A percentile compares a stretch with the other conserved stretches of the same genome.
These are phyloP conservation scores for Pleurotus salmoneostramineus DNA, from an alignment of 768 basidiomycete genomes.

Conservation along the genomic window DNA sequence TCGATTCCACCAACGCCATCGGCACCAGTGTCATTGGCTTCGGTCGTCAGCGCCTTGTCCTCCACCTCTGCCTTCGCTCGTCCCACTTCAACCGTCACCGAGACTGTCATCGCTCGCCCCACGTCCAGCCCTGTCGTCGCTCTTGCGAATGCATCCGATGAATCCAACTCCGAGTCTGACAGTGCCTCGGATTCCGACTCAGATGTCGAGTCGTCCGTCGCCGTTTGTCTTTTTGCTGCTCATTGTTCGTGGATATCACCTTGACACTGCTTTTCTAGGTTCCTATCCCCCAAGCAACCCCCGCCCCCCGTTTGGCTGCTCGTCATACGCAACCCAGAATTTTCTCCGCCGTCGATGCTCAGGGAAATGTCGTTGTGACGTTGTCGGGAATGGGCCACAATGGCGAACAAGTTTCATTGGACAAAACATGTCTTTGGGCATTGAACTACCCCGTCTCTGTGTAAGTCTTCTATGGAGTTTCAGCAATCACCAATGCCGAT, in stretches of 20 bases:
- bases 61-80: conserved; percentile 4
- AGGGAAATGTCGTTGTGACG: conserved; percentile 21
- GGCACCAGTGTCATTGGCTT: background rate
- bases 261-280: background rate
- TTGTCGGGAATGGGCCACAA: conserved; percentile 29
- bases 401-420: conserved; percentile 33
- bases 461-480: conserved; percentile 35
- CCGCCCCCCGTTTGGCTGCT: background rate
- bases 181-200: background rate
- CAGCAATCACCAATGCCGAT: background rate
- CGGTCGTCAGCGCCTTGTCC: conserved; percentile 1
- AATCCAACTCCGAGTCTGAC: background rate
- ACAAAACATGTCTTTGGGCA: conserved; percentile 48
- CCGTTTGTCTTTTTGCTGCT: too few species aligned
- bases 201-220: background rate
- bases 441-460: conserved; percentile 68
- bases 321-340: conserved; percentile 14
- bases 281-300: background rate
- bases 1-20: background rate
- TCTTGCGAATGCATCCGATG: background rate
- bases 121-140: background rate
- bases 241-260: too few species aligned
- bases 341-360: conserved; percentile 12
- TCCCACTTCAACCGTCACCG: conserved; percentile 7
- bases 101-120: background rate